Evolutionary conservation across 306 rosid genomes (phyloP).

Genomic region (Urtica urens): DNA sequence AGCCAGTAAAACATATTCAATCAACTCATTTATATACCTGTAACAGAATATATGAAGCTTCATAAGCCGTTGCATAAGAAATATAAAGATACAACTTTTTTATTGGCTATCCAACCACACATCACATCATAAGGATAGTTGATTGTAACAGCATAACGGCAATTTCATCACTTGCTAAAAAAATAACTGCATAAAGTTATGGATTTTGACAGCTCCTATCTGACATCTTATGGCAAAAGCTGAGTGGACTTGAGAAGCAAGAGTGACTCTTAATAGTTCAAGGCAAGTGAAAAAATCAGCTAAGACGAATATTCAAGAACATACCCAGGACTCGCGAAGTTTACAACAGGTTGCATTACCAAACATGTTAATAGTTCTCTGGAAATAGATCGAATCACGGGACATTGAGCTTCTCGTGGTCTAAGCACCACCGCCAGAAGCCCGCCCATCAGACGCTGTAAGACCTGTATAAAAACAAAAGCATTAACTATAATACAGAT

Average conservation of each 20-base stretch:
- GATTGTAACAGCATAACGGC: too few species aligned
- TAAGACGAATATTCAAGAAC: constrained; percentile 25
- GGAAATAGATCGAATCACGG: constrained; percentile 71
- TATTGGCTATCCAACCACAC: too few species aligned
- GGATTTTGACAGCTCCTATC: too few species aligned
- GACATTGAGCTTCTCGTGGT: constrained; percentile 76
- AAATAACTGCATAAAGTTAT: too few species aligned
- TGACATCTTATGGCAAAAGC: too few species aligned
- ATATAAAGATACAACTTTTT: too few species aligned
- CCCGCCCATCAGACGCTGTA: constrained; percentile 83
- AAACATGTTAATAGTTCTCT: constrained; percentile 83
- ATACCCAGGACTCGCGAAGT: constrained; percentile 92
- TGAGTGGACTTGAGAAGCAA: too few species aligned
- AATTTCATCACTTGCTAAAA: too few species aligned
- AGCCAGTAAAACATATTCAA: constrained; percentile 55
- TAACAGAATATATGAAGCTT: constrained; percentile 19
- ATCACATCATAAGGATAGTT: too few species aligned
- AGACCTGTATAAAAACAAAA: constrained; percentile 39
- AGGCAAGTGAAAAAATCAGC: too few species aligned
- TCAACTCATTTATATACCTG: constrained; percentile 84
- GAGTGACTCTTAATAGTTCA: too few species aligned
- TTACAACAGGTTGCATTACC: constrained; percentile 82
- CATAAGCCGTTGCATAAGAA: too few species aligned
- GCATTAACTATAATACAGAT: constrained; percentile 26
- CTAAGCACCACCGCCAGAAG: constrained; percentile 65